These are phyloP conservation scores for Dunaliella primolecta DNA, from an alignment of 139 green algal genomes.

Conservation along the genomic window DNA sequence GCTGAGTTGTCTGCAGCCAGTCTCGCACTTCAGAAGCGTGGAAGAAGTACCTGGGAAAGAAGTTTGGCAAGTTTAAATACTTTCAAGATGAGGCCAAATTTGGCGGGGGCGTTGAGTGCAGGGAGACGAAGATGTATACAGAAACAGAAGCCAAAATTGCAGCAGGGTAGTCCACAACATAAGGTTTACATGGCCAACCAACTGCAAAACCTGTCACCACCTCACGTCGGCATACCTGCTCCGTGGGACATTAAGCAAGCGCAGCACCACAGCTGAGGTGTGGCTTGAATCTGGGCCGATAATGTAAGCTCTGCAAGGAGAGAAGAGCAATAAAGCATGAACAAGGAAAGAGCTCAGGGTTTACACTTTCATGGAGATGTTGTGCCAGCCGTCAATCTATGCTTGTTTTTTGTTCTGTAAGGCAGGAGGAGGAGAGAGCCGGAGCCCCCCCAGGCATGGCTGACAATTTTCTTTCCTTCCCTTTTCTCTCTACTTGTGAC, in stretches of 20 bases:
- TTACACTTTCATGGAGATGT: too few relatives aligned
- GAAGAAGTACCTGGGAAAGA: background rate
- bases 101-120: too few relatives aligned
- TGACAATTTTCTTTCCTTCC: too few relatives aligned
- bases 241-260: background rate
- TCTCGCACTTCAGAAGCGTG: background rate
- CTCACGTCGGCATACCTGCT: too few relatives aligned
- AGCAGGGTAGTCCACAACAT: background rate
- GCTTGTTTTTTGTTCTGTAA: too few relatives aligned
- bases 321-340: too few relatives aligned
- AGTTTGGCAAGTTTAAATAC: background rate
- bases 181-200: background rate
- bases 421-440: too few relatives aligned
- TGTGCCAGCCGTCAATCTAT: too few relatives aligned
- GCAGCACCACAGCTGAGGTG: background rate
- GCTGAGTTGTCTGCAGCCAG: background rate
- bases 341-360: too few relatives aligned
- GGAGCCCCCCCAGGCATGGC: too few relatives aligned
- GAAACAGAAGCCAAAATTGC: background rate
- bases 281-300: background rate
- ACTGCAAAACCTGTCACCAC: too few relatives aligned
- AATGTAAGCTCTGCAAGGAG: background rate
- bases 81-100: background rate
- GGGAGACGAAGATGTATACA: background rate
- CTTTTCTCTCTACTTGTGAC: too few relatives aligned